Evolutionary conservation across 768 basidiomycete genomes (phyloP).

Genomic region (Xerocomus brunneocitrinus): DNA sequence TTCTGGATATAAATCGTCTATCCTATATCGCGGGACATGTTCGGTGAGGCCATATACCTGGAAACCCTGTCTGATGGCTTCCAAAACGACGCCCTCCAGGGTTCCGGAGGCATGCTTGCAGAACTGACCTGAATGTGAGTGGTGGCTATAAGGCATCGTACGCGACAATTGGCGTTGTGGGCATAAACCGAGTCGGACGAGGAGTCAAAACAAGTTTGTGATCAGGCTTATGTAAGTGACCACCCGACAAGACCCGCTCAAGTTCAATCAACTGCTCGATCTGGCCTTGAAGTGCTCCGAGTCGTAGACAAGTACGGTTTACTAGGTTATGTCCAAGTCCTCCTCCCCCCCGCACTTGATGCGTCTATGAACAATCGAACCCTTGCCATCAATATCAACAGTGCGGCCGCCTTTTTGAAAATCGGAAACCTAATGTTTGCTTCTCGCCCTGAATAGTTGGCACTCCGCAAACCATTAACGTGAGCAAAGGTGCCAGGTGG

Average conservation of each 20-base stretch:
- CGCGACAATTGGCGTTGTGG: neutral
- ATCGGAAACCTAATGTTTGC: conserved; percentile 27
- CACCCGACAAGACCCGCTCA: neutral
- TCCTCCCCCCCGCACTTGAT: conserved; percentile 24
- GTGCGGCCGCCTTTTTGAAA: conserved; percentile 22
- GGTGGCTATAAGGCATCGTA: conserved; percentile 68
- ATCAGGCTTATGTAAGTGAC: conserved; percentile 18
- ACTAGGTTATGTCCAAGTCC: neutral
- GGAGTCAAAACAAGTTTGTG: neutral
- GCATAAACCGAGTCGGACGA: neutral
- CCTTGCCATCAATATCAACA: conserved; percentile 16
- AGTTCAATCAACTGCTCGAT: too few relatives aligned
- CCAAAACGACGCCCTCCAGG: conserved; percentile 75
- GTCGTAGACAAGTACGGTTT: neutral
- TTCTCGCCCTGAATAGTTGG: conserved; percentile 28
- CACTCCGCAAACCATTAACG: conserved; percentile 16
- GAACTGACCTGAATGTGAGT: conserved; percentile 92
- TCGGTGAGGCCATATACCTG: conserved; percentile 83
- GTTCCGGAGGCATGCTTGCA: conserved; percentile 83
- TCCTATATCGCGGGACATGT: conserved; percentile 86
- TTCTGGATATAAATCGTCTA: conserved; percentile 86
- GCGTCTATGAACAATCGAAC: conserved; percentile 10
- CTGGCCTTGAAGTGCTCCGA: neutral
- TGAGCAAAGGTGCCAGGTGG: neutral
- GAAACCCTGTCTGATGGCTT: conserved; percentile 78